phyloP scores from a whole-genome alignment of 495 filamentous ascomycete species.

The Aspergillus homomorphus region DNA sequence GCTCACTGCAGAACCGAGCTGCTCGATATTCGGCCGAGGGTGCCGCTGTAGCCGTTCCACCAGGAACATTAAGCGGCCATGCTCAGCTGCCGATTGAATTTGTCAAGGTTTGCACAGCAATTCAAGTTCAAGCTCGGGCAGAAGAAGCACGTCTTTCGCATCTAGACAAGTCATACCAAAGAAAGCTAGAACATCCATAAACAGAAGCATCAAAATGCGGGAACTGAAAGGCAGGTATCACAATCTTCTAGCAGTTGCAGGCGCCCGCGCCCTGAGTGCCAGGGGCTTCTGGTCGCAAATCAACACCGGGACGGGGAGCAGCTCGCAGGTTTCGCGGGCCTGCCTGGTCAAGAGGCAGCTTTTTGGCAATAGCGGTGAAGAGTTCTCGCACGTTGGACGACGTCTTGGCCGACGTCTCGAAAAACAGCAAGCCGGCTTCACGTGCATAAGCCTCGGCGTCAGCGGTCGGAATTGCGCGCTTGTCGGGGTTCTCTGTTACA shows the following conservation, averaged over 20 bases:
- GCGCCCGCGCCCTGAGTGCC: constrained; percentile 70
- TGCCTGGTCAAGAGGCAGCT: constrained; percentile 90
- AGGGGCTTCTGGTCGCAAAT: constrained; percentile 71
- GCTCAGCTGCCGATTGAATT: constrained; percentile 12
- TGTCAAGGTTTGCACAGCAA: constrained; percentile 8
- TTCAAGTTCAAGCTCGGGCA: constrained; percentile 11
- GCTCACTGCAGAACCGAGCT: not conserved
- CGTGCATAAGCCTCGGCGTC: constrained; percentile 94
- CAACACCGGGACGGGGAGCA: constrained; percentile 74
- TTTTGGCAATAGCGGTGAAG: constrained; percentile 98
- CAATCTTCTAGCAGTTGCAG: constrained; percentile 68
- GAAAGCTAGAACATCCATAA: constrained; percentile 6
- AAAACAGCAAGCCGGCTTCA: constrained; percentile 91
- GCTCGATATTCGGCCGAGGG: not conserved
- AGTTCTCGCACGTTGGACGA: constrained; percentile 92
- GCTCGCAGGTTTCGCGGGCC: constrained; percentile 78
- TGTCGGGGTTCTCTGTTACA: constrained; percentile 83
- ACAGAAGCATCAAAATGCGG: constrained; percentile 9
- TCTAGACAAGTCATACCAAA: constrained; percentile 18
- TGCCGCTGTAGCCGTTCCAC: not conserved
- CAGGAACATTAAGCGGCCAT: constrained; percentile 17
- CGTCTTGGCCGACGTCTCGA: constrained; percentile 96
- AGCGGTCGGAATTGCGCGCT: constrained; percentile 81
- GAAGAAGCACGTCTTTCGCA: constrained; percentile 17
- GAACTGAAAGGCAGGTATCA: constrained; percentile 4